These are phyloP conservation scores for Kluyveromyces sp. DNA, from an alignment of 1,139 yeast species.

Conservation along the genomic window DNA sequence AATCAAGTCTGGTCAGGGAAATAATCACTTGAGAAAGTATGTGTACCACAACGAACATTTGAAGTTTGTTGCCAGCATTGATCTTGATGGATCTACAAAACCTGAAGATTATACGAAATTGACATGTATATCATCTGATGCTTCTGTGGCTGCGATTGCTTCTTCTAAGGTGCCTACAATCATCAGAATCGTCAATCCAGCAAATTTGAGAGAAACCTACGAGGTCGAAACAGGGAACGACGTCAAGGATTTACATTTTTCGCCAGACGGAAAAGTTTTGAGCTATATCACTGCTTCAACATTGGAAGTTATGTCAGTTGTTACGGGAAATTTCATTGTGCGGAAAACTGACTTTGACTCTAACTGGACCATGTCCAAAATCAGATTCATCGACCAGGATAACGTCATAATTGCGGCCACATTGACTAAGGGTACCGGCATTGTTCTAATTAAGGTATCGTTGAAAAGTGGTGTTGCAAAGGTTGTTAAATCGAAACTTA, in stretches of 20 bases:
- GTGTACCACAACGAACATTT: conserved; percentile 53
- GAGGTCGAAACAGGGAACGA: conserved; percentile 49
- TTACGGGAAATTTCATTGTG: conserved; percentile 35
- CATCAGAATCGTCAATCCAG: conserved; percentile 52
- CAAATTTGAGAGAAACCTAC: conserved; percentile 42
- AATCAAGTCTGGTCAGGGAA: conserved; percentile 48
- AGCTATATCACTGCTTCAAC: conserved; percentile 49
- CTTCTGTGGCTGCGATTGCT: conserved; percentile 52
- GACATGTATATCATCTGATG: conserved; percentile 46
- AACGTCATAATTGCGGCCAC: conserved; percentile 50
- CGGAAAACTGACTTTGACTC: conserved; percentile 30
- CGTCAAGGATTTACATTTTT: conserved; percentile 41
- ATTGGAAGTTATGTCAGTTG: conserved; percentile 43
- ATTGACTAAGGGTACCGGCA: conserved; percentile 38
- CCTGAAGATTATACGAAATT: conserved; percentile 54
- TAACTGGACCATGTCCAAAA: conserved; percentile 43
- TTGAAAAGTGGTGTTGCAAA: conserved; percentile 27
- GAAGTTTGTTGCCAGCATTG: conserved; percentile 50
- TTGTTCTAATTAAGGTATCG: conserved; percentile 28
- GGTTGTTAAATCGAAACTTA: conserved; percentile 36
- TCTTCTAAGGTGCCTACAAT: conserved; percentile 53
- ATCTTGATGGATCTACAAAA: conserved; percentile 31
- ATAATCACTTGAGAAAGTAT: conserved; percentile 68
- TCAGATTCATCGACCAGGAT: conserved; percentile 49
- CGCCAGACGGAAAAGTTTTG: conserved; percentile 45